Base-by-base conservation (phyloP, 1,139 yeast genomes). In the Scheffersomyces parashehatae region DNA sequence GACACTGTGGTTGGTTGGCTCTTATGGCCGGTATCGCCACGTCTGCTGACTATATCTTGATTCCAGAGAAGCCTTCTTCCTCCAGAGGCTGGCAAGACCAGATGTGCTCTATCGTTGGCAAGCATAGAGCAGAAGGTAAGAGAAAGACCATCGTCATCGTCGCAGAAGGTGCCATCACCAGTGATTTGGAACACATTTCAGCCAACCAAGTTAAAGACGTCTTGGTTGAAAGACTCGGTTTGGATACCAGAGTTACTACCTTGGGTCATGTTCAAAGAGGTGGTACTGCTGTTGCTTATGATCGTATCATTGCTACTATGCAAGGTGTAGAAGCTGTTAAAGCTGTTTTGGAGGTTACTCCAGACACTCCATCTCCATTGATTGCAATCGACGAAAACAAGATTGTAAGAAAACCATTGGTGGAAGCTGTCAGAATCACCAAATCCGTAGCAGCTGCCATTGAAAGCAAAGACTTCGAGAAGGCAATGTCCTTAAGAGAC, bases 1-100 rank as follows among this genome's bases (percentile, higher is more conserved):
- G 99, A 65, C 96, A 93, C 68, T 93, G 99, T 75, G 99, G 99
- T 49, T 93, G 99, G 99, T 79, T 93, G 56, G 98, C 95, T 2
- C 77, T 93, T 53, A 87, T 90, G 95, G 91, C 98, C 13, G 98
- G 98, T 56, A 81, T 91, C 52, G 88, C 97, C 29, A 88, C 97
- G 31, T 88, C 96, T 51, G 98, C 99, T 10, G 99, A 93, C 68
- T 91, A 82, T 62, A 85, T 91, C 45, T 84, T 93, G 59, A 86
- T 93, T 54, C 99, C 99, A 28, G 99, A 93, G 67, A 81, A 83
- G 61, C 97, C 57, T 1, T 49, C 57, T 11, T 47, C 62, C 89
- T 35, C 90, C 88, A 29, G 70, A 73, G 55, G 79, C 82, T 12
- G 98, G 98, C 79, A 79, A 53, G 82, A 81, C 36, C 88, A 89